These are phyloP conservation scores for Penicillium sp. DNA, from an alignment of 2,329 filamentous ascomycete species.

Conservation along the genomic window DNA sequence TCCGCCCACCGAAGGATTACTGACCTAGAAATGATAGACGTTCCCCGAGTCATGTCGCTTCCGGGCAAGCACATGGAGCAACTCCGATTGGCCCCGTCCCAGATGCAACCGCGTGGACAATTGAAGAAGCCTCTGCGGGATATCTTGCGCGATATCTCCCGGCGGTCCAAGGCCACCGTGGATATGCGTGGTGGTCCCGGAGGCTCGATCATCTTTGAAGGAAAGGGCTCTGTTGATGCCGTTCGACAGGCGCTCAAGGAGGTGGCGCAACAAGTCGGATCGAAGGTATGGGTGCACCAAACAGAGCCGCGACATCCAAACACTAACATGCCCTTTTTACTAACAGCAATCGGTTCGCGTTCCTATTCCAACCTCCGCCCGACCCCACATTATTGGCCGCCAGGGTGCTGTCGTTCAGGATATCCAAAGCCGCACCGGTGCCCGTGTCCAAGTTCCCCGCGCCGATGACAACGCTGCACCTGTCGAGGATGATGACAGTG, in stretches of 20 bases:
- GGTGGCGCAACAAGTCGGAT: slow-evolving; percentile 83
- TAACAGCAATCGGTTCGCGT: slow-evolving; percentile 70
- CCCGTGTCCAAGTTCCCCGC: slow-evolving; percentile 87
- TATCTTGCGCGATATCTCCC: slow-evolving; percentile 88
- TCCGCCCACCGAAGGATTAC: slow-evolving; percentile 25
- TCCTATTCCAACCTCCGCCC: slow-evolving; percentile 78
- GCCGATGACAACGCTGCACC: slow-evolving; percentile 67
- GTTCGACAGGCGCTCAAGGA: slow-evolving; percentile 89
- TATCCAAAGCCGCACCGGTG: slow-evolving; percentile 86
- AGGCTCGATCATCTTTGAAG: slow-evolving; percentile 79
- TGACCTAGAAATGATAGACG: slow-evolving; percentile 18
- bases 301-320: background rate
- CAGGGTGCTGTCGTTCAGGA: slow-evolving; percentile 87
- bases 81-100: slow-evolving; percentile 72
- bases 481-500: slow-evolving; percentile 76
- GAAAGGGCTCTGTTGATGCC: slow-evolving; percentile 79
- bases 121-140: slow-evolving; percentile 85
- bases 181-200: slow-evolving; percentile 74
- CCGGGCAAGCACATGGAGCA: slow-evolving; percentile 82
- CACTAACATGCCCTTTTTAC: slow-evolving; percentile 11
- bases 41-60: slow-evolving; percentile 68
- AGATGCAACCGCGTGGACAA: slow-evolving; percentile 75
- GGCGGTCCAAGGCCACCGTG: slow-evolving; percentile 84
- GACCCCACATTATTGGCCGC: slow-evolving; percentile 90
- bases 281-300: slow-evolving; percentile 63